These are phyloP conservation scores for Polyporus tsugae DNA, from an alignment of 1,284 basidiomycete species.

Conservation along the genomic window DNA sequence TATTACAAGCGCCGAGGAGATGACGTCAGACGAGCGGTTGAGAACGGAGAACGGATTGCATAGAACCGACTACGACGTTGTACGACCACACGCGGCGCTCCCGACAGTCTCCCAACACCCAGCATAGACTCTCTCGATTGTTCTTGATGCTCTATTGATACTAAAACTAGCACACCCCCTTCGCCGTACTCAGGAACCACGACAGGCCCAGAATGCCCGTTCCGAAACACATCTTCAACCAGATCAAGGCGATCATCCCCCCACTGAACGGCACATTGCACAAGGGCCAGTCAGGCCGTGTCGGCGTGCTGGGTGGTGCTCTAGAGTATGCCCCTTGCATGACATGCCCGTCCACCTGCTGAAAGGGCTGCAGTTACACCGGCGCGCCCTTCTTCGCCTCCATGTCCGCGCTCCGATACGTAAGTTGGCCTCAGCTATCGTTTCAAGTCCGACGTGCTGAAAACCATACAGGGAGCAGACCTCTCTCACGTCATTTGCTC, in stretches of 20 bases:
- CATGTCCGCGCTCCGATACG: constrained; percentile 87
- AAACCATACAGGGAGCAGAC: constrained; percentile 79
- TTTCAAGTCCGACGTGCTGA: constrained; percentile 17
- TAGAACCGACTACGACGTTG: no score
- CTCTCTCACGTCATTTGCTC: constrained; percentile 97
- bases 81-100: no score
- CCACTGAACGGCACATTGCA: constrained; percentile 87
- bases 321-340: constrained; percentile 72
- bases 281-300: constrained; percentile 97
- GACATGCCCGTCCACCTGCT: background rate
- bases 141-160: background rate
- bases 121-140: background rate
- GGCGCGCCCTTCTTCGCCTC: constrained; percentile 96
- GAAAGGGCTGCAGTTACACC: constrained; percentile 66
- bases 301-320: constrained; percentile 94
- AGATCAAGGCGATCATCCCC: constrained; percentile 83
- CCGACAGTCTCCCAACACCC: no score
- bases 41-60: no score
- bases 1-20: no score
- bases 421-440: constrained; percentile 42
- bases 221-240: constrained; percentile 64
- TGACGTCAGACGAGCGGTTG: no score
- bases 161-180: no score
- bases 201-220: constrained; percentile 58
- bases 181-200: no score